These are phyloP conservation scores for Myxozyma neglecta DNA, from an alignment of 805 yeast genomes.

Conservation along the genomic window DNA sequence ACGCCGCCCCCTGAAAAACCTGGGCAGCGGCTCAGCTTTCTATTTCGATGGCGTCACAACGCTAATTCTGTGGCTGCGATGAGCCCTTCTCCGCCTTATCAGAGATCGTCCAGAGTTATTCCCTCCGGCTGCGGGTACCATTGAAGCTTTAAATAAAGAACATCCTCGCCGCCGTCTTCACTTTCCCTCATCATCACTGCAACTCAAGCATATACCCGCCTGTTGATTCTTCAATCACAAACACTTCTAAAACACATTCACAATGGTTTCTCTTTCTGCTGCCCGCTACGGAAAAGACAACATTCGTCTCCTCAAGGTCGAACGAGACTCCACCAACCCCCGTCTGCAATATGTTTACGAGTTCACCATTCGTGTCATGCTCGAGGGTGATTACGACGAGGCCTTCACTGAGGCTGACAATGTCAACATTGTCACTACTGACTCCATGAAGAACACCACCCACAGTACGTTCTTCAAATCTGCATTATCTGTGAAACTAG, in stretches of 20 bases:
- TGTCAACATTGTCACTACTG: slow-evolving; percentile 82
- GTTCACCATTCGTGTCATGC: slow-evolving; percentile 72
- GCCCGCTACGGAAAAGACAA: slow-evolving; percentile 90
- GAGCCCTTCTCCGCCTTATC: neutral
- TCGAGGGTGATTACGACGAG: slow-evolving; percentile 74
- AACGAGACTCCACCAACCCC: slow-evolving; percentile 71
- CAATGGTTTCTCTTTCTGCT: slow-evolving; percentile 30
- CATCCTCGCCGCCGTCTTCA: neutral
- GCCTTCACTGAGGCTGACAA: slow-evolving; percentile 90
- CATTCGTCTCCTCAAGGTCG: slow-evolving; percentile 88
- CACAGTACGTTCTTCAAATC: slow-evolving; percentile 8
- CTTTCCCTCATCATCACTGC: neutral
- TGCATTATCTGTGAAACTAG: neutral
- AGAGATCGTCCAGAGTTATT: neutral
- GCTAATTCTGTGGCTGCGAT: neutral
- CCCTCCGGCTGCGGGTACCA: neutral
- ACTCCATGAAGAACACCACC: slow-evolving; percentile 32
- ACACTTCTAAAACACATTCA: neutral
- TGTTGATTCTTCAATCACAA: neutral
- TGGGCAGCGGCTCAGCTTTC: neutral
- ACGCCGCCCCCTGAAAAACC: slow-evolving; percentile 8
- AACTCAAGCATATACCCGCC: neutral
- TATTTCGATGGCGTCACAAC: neutral
- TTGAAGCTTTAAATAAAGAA: neutral
- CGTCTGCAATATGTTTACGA: slow-evolving; percentile 76